Evolutionary conservation across 768 basidiomycete species (phyloP), one percentile per base, ranked within the genome.

Genomic region (Rhodotorula kratochvilovae): DNA sequence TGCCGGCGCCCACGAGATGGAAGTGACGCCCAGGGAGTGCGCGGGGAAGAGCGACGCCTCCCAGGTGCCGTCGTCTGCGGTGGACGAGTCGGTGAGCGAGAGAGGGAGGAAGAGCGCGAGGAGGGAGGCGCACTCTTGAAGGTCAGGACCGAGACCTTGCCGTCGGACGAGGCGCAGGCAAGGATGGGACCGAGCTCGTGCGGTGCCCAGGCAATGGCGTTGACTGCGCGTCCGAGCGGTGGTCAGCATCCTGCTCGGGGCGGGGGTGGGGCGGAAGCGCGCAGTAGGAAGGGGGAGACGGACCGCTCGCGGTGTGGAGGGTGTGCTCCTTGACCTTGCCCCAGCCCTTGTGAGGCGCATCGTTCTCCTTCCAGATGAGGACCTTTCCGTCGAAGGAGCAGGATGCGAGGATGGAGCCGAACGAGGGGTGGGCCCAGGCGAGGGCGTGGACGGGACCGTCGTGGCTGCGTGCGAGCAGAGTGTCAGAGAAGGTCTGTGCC

Each of bases 171-270:
- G 3, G 95, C 95, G 78, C 96, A 99, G 8, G 92, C 95, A 51
- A 98, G 85, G 72, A 97, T 94, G 1, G 96, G 92, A 45, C 95
- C 96, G 23, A 97, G 86, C 79, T 98, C 95, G 76, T 96, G 93
- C 4, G 96, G 93, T n/a, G 95, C 95, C 96, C 96, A 99, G 0
- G 92, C 91, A 31, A 98, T 89, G 1, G 94, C 94, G 82, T 99
- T 99, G 60, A 98, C 95, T 95, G 69, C 5, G 56, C 7, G 1
- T 29, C 36, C 33, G 59, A 33, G 31, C 70, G 21, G 13, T 13
- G 39, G n/a, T n/a, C n/a, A n/a, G n/a, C n/a, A n/a, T n/a, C n/a
- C n/a, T n/a, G n/a, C n/a, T n/a, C n/a, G n/a, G n/a, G n/a, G n/a
- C n/a, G n/a, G n/a, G n/a, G n/a, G n/a, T n/a, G 54, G 45, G 15